Evolutionary conservation across 192 early-diverging fungal species (phyloP).

Genomic region (Mortierella antarctica): DNA sequence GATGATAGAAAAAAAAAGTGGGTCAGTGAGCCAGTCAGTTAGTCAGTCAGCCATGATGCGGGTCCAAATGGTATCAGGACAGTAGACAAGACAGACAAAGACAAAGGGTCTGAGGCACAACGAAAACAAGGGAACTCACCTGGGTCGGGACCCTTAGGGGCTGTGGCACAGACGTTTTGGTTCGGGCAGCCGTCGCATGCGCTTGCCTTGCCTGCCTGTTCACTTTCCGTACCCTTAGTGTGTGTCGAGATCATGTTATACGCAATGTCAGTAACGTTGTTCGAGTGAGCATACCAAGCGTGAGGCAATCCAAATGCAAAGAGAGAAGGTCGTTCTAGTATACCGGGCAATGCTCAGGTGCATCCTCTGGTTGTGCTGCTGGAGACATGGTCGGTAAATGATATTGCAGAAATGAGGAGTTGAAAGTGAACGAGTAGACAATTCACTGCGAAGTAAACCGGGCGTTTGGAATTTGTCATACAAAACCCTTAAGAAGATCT

Average conservation of each 20-base stretch:
- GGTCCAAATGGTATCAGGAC: background rate
- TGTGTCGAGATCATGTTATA: background rate
- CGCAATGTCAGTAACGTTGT: background rate
- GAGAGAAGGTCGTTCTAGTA: background rate
- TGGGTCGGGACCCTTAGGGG: slow-evolving; percentile 86
- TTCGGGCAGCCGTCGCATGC: slow-evolving; percentile 89
- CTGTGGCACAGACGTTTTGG: slow-evolving; percentile 77
- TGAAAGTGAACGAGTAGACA: slow-evolving; percentile 2
- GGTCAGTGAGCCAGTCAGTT: background rate
- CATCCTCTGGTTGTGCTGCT: slow-evolving; percentile 59
- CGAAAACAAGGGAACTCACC: slow-evolving; percentile 37
- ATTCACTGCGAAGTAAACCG: too few relatives aligned
- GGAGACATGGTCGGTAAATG: slow-evolving; percentile 8
- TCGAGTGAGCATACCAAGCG: too few relatives aligned
- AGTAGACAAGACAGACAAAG: background rate
- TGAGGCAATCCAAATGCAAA: background rate
- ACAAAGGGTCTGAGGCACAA: background rate
- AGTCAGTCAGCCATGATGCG: background rate
- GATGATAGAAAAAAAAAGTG: background rate
- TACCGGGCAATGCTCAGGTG: slow-evolving; percentile 81
- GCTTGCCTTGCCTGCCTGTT: slow-evolving; percentile 74
- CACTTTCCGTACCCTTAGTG: slow-evolving; percentile 74
- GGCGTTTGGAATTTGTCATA: too few relatives aligned
- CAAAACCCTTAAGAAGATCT: too few relatives aligned
- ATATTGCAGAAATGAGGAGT: background rate